Conservation (phyloP, 2,329 filamentous ascomycete genomes). For the Fusarium robinianum region DNA sequence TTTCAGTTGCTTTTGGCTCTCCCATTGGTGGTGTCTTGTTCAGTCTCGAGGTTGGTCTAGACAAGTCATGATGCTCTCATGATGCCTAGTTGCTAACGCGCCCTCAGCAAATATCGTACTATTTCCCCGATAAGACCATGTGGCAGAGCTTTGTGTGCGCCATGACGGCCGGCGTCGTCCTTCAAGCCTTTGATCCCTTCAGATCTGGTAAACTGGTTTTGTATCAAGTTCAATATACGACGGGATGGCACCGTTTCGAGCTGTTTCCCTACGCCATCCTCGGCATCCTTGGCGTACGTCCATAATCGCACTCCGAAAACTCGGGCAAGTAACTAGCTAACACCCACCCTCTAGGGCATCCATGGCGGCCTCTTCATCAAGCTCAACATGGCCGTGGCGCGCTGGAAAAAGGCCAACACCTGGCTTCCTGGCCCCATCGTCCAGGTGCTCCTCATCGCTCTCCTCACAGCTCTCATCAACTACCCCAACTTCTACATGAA, state of each 20-base stretch:
- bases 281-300: slow-evolving; percentile 73
- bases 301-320: neutral
- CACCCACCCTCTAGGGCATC: slow-evolving; percentile 61
- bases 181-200: slow-evolving; percentile 93
- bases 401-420: slow-evolving; percentile 71
- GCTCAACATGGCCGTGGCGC: slow-evolving; percentile 83
- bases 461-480: slow-evolving; percentile 86
- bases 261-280: slow-evolving; percentile 85
- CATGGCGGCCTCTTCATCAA: slow-evolving; percentile 96
- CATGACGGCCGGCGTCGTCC: slow-evolving; percentile 94
- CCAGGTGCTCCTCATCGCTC: slow-evolving; percentile 79
- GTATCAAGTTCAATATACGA: slow-evolving; percentile 93
- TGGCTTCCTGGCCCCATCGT: slow-evolving; percentile 73
- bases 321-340: neutral
- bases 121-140: slow-evolving; percentile 99
- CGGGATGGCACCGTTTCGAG: slow-evolving; percentile 93
- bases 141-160: slow-evolving; percentile 99
- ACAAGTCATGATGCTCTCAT: neutral
- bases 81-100: too few relatives aligned
- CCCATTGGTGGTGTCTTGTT: slow-evolving; percentile 95
- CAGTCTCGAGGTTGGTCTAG: slow-evolving; percentile 74
- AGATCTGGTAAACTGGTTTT: slow-evolving; percentile 93
- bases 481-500: slow-evolving; percentile 98
- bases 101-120: slow-evolving; percentile 84
- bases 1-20: slow-evolving; percentile 91